These are phyloP conservation scores for Acidiella bohemica DNA, from an alignment of 495 filamentous ascomycete species.

Conservation along the genomic window DNA sequence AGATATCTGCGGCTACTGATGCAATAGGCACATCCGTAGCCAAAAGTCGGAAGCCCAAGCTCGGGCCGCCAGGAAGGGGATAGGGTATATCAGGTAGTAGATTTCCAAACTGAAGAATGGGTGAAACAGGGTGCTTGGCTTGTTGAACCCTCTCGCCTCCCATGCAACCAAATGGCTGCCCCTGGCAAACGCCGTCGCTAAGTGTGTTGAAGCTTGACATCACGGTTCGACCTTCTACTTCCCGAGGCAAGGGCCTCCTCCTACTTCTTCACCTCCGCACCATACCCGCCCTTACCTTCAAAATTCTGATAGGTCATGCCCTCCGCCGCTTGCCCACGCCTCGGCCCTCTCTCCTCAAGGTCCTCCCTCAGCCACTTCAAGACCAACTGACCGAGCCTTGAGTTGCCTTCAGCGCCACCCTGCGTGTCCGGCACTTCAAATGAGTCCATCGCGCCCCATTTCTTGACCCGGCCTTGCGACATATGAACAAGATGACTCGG, in stretches of 20 bases:
- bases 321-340: constrained; percentile 43
- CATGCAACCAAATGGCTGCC: no score
- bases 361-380: constrained; percentile 78
- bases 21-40: no score
- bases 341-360: constrained; percentile 63
- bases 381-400: constrained; percentile 68
- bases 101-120: no score
- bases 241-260: background rate
- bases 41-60: no score
- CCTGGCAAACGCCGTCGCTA: constrained; percentile 4
- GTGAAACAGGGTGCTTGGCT: no score
- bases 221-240: background rate
- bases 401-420: constrained; percentile 47
- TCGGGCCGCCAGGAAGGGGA: no score
- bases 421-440: constrained; percentile 34
- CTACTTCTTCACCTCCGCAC: constrained; percentile 45
- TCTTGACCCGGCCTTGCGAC: constrained; percentile 72
- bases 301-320: constrained; percentile 54
- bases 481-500: constrained; percentile 93
- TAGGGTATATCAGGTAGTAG: no score
- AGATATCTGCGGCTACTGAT: no score
- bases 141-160: no score
- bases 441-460: constrained; percentile 57
- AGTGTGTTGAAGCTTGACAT: background rate
- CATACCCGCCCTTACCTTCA: constrained; percentile 70